phyloP scores from a whole-genome alignment of 2,329 filamentous ascomycete species.

The Diaporthe citrichinensis region DNA sequence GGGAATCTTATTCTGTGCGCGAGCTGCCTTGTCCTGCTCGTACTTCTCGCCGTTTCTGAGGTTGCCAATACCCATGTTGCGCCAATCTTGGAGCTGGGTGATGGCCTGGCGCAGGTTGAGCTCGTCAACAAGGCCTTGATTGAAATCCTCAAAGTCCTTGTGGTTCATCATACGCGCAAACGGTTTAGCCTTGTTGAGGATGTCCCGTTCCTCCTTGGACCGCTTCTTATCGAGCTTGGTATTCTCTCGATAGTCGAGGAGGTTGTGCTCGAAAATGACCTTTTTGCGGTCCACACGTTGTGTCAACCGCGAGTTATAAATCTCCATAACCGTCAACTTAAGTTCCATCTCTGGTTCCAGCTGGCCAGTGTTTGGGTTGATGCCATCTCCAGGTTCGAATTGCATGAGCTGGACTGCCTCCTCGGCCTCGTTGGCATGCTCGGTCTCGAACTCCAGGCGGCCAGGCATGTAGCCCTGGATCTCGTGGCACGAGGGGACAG shows the following conservation, averaged over 20 bases:
- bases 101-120: constrained; percentile 93
- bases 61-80: constrained; percentile 85
- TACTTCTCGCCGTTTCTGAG: constrained; percentile 91
- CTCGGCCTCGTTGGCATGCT: constrained; percentile 97
- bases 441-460: constrained; percentile 95
- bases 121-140: constrained; percentile 89
- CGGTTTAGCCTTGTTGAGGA: constrained; percentile 93
- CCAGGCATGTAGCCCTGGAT: constrained; percentile 99
- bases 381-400: constrained; percentile 94
- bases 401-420: constrained; percentile 99
- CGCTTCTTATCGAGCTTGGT: constrained; percentile 91
- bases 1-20: constrained; percentile 78
- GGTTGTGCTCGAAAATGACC: constrained; percentile 94
- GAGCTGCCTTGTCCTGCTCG: constrained; percentile 85
- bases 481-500: constrained; percentile 95
- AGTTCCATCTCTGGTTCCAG: constrained; percentile 96
- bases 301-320: constrained; percentile 94
- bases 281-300: constrained; percentile 95
- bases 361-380: constrained; percentile 86
- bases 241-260: constrained; percentile 95
- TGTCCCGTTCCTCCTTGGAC: constrained; percentile 93
- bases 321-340: constrained; percentile 98
- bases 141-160: constrained; percentile 88
- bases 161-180: constrained; percentile 98
- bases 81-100: constrained; percentile 92